Conservation (phyloP, 306 rosid genomes). For the Cucurbita argyrosperma region DNA sequence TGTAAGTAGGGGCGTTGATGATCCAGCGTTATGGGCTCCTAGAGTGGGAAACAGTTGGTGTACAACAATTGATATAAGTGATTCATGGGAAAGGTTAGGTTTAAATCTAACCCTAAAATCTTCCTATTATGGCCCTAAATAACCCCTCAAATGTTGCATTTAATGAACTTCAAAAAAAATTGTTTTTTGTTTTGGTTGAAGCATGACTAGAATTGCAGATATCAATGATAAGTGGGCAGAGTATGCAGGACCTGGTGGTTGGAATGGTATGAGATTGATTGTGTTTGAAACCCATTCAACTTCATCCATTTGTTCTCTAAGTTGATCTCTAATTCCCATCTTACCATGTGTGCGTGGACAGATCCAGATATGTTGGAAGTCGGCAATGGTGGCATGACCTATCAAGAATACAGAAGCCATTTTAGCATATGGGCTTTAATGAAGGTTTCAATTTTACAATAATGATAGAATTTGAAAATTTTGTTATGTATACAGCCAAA, state of each 20-base stretch:
- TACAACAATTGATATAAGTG: slow-evolving; percentile 80
- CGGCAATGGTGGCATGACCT: slow-evolving; percentile 96
- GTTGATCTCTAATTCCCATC: too few species aligned
- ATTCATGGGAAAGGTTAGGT: slow-evolving; percentile 83
- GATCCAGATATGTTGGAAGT: slow-evolving; percentile 99
- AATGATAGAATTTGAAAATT: too few species aligned
- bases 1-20: slow-evolving; percentile 58
- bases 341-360: slow-evolving; percentile 10
- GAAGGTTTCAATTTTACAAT: slow-evolving; percentile 31
- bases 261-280: slow-evolving; percentile 63
- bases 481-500: not conserved
- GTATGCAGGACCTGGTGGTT: slow-evolving; percentile 98
- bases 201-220: slow-evolving; percentile 89
- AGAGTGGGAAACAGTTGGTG: slow-evolving; percentile 96
- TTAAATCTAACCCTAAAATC: not conserved
- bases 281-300: not conserved
- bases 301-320: not conserved
- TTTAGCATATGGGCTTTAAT: slow-evolving; percentile 97
- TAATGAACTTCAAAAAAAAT: too few species aligned
- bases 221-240: slow-evolving; percentile 90
- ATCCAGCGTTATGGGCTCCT: slow-evolving; percentile 95
- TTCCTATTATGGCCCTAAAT: too few species aligned
- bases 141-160: too few species aligned
- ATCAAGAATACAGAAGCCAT: slow-evolving; percentile 76
- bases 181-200: slow-evolving; percentile 23